Evolutionary conservation across 495 filamentous ascomycete genomes (phyloP).

Genomic region (Penicillium coprophilum): DNA sequence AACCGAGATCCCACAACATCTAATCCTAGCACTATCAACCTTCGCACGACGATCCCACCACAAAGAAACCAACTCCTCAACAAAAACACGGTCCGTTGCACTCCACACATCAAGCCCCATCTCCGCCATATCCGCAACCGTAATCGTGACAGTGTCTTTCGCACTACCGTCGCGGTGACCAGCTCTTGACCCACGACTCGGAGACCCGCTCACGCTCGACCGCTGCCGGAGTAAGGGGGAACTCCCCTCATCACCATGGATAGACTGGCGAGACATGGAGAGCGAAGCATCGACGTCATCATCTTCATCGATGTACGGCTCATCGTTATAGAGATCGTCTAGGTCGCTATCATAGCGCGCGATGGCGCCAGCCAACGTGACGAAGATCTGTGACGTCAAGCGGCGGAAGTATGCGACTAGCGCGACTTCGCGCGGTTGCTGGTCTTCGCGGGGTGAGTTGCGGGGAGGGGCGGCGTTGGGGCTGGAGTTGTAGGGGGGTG

Average conservation of each 20-base stretch:
- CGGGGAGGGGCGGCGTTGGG: constrained; percentile 22
- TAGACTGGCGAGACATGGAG: constrained; percentile 32
- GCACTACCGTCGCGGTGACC: constrained; percentile 1
- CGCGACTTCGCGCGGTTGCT: constrained; percentile 62
- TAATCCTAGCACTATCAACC: constrained; percentile 69
- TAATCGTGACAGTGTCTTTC: constrained; percentile 52
- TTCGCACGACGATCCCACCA: constrained; percentile 72
- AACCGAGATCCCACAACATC: constrained; percentile 79
- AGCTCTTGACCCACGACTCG: constrained; percentile 3
- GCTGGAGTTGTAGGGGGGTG: constrained; percentile 34
- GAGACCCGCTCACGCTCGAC: constrained; percentile 10
- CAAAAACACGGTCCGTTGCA: constrained; percentile 69
- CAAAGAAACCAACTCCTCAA: constrained; percentile 60
- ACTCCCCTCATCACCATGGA: constrained; percentile 29
- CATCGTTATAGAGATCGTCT: constrained; percentile 15
- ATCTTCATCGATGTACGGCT: constrained; percentile 21
- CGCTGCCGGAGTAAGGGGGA: constrained; percentile 31
- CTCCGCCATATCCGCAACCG: constrained; percentile 66
- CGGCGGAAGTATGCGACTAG: constrained; percentile 92
- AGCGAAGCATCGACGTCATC: constrained; percentile 26
- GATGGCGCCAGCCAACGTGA: constrained; percentile 58
- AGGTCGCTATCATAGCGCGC: constrained; percentile 49
- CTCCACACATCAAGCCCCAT: constrained; percentile 93
- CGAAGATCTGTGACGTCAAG: constrained; percentile 69
- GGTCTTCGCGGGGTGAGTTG: constrained; percentile 38